These are phyloP conservation scores for Gyromitra esculenta DNA, from an alignment of 2,329 filamentous ascomycete species.

Conservation along the genomic window DNA sequence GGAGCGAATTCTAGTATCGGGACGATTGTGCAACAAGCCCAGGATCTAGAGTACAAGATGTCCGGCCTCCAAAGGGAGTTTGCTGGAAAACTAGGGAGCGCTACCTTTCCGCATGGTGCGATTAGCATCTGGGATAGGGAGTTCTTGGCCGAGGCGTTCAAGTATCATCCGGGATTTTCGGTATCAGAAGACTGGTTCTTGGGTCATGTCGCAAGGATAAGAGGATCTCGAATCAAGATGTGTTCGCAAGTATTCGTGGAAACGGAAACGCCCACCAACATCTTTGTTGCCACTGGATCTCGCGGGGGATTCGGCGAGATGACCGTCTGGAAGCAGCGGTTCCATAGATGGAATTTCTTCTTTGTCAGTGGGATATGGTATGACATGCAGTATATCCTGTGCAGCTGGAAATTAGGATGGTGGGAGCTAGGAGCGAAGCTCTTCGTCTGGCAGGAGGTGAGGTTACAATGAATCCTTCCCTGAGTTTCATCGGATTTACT, in stretches of 20 bases:
- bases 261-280: constrained; percentile 63
- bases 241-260: constrained; percentile 66
- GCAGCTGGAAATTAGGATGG: constrained; percentile 64
- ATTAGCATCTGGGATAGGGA: constrained; percentile 65
- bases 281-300: constrained; percentile 62
- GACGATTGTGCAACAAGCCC: constrained; percentile 63
- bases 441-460: constrained; percentile 60
- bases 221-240: constrained; percentile 64
- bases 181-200: constrained; percentile 68
- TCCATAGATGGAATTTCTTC: constrained; percentile 67
- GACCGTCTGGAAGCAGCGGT: constrained; percentile 66
- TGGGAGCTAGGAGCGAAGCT: constrained; percentile 66
- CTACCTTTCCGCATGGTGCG: constrained; percentile 66
- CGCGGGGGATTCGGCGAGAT: constrained; percentile 66
- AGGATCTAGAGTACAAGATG: constrained; percentile 67
- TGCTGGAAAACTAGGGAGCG: constrained; percentile 63
- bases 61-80: constrained; percentile 64
- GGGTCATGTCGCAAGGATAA: constrained; percentile 64
- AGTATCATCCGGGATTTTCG: constrained; percentile 64
- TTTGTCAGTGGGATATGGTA: constrained; percentile 65
- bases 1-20: constrained; percentile 60
- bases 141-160: constrained; percentile 63
- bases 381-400: constrained; percentile 64
- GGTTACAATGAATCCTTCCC: background rate
- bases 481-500: background rate